These are phyloP conservation scores for Eucalyptus globulus DNA, from an alignment of 345 rosid genomes.

Conservation along the genomic window DNA sequence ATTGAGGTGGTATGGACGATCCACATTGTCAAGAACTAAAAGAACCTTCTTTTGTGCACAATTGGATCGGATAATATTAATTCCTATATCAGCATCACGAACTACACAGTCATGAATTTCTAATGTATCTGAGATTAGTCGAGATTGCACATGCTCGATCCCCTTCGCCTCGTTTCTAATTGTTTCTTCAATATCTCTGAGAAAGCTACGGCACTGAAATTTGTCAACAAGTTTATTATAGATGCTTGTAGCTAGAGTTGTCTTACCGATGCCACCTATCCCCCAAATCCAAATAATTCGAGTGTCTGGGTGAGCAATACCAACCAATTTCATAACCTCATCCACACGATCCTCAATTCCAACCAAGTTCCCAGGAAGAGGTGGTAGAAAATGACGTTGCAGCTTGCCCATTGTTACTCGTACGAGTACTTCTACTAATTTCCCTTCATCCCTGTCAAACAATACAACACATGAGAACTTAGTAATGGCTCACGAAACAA, in stretches of 20 bases:
- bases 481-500: accelerated
- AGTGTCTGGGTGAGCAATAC: accelerated
- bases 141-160: neutral
- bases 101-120: too few relatives aligned
- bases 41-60: neutral
- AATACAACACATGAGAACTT: neutral
- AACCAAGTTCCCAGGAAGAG: neutral
- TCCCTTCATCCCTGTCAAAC: neutral
- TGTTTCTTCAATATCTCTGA: accelerated
- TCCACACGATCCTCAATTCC: neutral
- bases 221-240: too few relatives aligned
- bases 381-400: too few relatives aligned
- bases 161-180: accelerated
- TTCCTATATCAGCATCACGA: accelerated
- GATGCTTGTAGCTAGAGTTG: too few relatives aligned
- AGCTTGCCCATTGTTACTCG: too few relatives aligned
- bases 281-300: too few relatives aligned
- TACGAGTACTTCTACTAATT: neutral
- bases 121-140: neutral
- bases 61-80: accelerated
- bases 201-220: accelerated
- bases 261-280: too few relatives aligned
- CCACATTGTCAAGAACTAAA: neutral
- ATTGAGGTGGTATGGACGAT: accelerated
- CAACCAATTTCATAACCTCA: too few relatives aligned